Base-by-base conservation (phyloP, 75 land plant genomes). In the Cryptomeria japonica region DNA sequence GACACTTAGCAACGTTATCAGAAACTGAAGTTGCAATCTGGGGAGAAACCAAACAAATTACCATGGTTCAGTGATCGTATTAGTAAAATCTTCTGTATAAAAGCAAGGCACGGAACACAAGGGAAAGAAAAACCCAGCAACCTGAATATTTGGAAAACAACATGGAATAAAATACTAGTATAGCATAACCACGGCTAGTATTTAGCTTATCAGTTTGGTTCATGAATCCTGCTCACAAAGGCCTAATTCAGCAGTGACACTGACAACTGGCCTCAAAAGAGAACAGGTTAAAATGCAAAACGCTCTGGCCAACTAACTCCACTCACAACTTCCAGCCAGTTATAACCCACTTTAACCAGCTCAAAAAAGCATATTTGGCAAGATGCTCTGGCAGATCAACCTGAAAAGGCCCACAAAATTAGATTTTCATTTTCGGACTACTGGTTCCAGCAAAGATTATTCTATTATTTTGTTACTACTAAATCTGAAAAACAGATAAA, bases 311-410 rank as follows among this genome's bases (percentile, higher is more conserved):
- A 42, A 28, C 49, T 82, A 46, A 32, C 51, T 46, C 84, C 4
- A 11, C 32, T 42, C 47, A 85, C 86, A 22, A 18, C 36, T 36
- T 79, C 64, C 76, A 80, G 75, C 80, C 85, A 39, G 88, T 53
- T 44, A 15, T 58, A 46, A 91, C 31, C 88, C 90, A 87, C 86
- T 73, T 89, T 88, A 91, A 75, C 92, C 90, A 91, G 39, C 87
- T 83, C 16, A 73, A 77, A 86, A 91, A 77, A 64, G 83, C 89
- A 51, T 86, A 61, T 42, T 38, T 47, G 13, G 92, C 83, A 16
- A 91, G 90, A 41, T 91, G 87, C 56, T 91, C 90, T 44, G 92
- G 90, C 85, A 91, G 73, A 87, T 91, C 92, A 41, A 34, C 92
- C 92, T 91, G 90, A 16, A 86, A 39, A 58, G 80, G 11, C 83